Base-by-base conservation (phyloP, 225 moss, liverwort and hornwort species). In the Sphagnum tenellum region DNA sequence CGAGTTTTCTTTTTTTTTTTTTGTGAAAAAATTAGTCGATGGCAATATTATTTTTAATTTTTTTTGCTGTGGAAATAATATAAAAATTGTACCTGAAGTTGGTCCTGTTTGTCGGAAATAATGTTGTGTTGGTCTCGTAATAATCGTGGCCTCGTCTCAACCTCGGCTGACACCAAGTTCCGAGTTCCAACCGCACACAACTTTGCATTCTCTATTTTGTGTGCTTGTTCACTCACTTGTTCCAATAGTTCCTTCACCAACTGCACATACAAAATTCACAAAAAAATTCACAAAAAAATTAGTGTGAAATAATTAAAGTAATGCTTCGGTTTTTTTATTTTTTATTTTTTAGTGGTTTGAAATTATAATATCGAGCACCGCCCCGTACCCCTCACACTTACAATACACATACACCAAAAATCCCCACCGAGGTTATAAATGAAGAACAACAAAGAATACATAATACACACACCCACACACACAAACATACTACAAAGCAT, bases 181-280 rank as follows among this genome's bases (percentile, higher is more conserved):
- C 82, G 78, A 49, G 81, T 79, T 3, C 88, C 88, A 47, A 87
- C 63, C 10, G 88, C 84, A 29, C 75, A 72, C 47, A 70, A 6
- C 65, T 94, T 88, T 9, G 73, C 79, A 57, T 62, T 75, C 61
- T 88, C 90, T 64, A 86, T 88, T 50, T 74, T 81, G 13, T 81
- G 47, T 4, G 82, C 72, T 73, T 90, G 86, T 12, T 94, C 80
- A 51, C 69, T 75, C 47, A 78, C 88, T 70, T 88, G 79, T 60
- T 77, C 71, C 5, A 90, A 60, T 47, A 90, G 67, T 67, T 84
- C 77, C 75, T 81, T 78, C 71, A 86, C 80, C 45, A 86, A 11
- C 90, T 90, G 77, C 64, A 64, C 50, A 70, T 55, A 52, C 56
- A 62, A 14, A 59, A 71, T 3, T 48, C 12, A 51, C 45, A 8